Evolutionary conservation across 2,329 filamentous ascomycete species (phyloP).

Genomic region (Ploettnerulaceae sp.): DNA sequence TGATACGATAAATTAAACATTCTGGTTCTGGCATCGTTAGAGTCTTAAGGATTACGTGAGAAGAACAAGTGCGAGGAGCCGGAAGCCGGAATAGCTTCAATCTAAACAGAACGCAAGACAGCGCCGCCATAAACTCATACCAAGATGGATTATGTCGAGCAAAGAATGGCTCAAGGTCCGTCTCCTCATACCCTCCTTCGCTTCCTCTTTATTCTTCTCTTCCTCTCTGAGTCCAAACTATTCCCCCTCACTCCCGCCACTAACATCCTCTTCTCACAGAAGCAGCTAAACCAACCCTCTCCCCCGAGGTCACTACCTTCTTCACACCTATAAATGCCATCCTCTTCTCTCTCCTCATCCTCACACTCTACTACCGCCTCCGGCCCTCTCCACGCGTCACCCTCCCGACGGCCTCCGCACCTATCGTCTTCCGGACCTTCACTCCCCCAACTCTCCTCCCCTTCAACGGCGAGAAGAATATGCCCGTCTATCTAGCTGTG

Average conservation of each 20-base stretch:
- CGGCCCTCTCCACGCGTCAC: conserved; percentile 43
- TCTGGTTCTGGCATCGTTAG: too few species aligned
- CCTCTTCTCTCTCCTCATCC: conserved; percentile 51
- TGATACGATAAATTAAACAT: too few species aligned
- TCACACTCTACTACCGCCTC: conserved; percentile 54
- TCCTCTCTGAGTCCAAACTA: too few species aligned
- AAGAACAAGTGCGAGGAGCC: too few species aligned
- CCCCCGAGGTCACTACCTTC: conserved; percentile 37
- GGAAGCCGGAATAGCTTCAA: too few species aligned
- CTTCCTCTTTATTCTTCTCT: neutral
- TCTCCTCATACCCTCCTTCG: neutral
- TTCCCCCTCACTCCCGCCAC: too few species aligned
- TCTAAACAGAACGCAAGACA: too few species aligned
- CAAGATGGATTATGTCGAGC: conserved; percentile 35
- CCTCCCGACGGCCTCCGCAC: conserved; percentile 49
- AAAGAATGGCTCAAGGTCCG: conserved; percentile 33
- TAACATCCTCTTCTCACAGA: conserved; percentile 17
- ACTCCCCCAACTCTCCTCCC: conserved; percentile 78
- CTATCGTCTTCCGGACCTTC: conserved; percentile 62
- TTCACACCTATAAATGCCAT: conserved; percentile 60
- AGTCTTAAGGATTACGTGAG: too few species aligned
- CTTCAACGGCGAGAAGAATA: conserved; percentile 70
- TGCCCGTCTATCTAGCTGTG: conserved; percentile 85
- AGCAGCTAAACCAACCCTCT: conserved; percentile 31
- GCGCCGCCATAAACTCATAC: too few species aligned